These are phyloP conservation scores for Angomonas deanei DNA, from an alignment of 208 protist species.

Conservation along the genomic window DNA sequence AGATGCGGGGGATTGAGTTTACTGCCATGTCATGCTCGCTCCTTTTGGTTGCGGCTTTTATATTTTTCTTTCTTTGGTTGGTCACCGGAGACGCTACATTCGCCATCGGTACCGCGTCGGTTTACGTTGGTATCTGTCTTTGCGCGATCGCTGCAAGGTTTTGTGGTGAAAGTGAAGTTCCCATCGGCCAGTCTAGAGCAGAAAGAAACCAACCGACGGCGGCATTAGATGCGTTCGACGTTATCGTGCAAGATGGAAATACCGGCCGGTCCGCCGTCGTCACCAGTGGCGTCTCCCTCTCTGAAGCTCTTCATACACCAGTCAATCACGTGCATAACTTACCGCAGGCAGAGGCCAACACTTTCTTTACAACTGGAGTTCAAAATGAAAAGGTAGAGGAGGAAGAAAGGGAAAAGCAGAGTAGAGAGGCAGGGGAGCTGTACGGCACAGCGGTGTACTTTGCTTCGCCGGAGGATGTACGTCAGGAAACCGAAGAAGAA, in stretches of 20 bases:
- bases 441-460: not conserved
- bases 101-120: not conserved
- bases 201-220: not conserved
- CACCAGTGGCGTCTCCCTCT: constrained; percentile 4
- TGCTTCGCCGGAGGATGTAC: not conserved
- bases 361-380: not conserved
- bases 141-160: not conserved
- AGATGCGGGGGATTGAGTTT: not conserved
- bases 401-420: not conserved
- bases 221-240: not conserved
- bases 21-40: not conserved
- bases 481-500: too few species aligned
- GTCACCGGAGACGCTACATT: not conserved
- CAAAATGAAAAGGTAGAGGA: not conserved
- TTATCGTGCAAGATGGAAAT: not conserved
- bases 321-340: not conserved
- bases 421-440: not conserved
- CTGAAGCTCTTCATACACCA: not conserved
- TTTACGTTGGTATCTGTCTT: not conserved
- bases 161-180: not conserved
- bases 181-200: not conserved
- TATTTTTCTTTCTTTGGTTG: not conserved
- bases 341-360: not conserved
- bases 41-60: not conserved
- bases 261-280: not conserved